Conservation (phyloP, 306 rosid genomes). For the Quercus agrifolia region DNA sequence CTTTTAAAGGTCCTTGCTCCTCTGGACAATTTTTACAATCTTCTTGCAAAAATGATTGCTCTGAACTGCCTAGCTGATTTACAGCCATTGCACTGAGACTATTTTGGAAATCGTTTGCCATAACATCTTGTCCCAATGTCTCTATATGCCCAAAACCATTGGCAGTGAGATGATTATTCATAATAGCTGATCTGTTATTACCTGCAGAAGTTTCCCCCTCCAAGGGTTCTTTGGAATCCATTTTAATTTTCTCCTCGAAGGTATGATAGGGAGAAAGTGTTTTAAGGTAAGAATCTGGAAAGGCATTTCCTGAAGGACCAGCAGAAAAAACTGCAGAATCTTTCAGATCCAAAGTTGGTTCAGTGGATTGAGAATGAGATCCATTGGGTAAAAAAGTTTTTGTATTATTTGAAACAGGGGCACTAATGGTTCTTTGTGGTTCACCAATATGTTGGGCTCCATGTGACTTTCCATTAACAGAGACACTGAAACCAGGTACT, state of each 20-base stretch:
- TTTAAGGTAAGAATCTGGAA: slow-evolving; percentile 34
- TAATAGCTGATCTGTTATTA: slow-evolving; percentile 18
- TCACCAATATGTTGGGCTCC: slow-evolving; percentile 34
- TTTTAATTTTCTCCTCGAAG: slow-evolving; percentile 30
- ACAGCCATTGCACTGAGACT: slow-evolving; percentile 30
- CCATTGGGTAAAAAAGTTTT: slow-evolving; percentile 34
- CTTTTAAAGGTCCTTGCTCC: slow-evolving; percentile 39
- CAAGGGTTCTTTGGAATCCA: slow-evolving; percentile 20
- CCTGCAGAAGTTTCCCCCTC: slow-evolving; percentile 34
- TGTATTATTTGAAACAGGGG: slow-evolving; percentile 33
- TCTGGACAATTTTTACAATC: slow-evolving; percentile 37
- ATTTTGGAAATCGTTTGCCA: slow-evolving; percentile 28
- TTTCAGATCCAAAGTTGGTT: slow-evolving; percentile 30
- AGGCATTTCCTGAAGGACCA: slow-evolving; percentile 30
- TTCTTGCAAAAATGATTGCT: slow-evolving; percentile 33
- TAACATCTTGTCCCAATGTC: slow-evolving; percentile 32
- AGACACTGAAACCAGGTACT: slow-evolving; percentile 60
- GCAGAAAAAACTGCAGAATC: slow-evolving; percentile 33
- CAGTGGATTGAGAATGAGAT: slow-evolving; percentile 33
- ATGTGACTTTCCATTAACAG: slow-evolving; percentile 40
- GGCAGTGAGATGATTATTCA: slow-evolving; percentile 31
- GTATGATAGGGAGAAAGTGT: slow-evolving; percentile 27
- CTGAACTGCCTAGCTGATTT: slow-evolving; percentile 31
- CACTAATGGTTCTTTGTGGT: slow-evolving; percentile 50
- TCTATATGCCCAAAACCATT: slow-evolving; percentile 31